These are phyloP conservation scores for Pyronema omphalodes DNA, from an alignment of 495 filamentous ascomycete species.

Conservation along the genomic window DNA sequence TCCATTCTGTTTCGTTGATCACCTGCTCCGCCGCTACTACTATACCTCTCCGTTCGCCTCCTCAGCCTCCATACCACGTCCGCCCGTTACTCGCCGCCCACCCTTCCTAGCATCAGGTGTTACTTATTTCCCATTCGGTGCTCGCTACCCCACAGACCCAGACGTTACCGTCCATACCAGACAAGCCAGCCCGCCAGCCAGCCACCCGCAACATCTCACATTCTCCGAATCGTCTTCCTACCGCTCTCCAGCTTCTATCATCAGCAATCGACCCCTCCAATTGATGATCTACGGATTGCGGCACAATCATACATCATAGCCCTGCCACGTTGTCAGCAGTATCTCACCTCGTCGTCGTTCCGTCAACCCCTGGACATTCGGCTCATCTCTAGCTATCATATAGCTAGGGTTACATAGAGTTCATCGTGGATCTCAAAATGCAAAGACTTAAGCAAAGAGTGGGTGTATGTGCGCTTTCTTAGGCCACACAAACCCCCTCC, in stretches of 20 bases:
- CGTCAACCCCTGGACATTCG: constrained; percentile 4
- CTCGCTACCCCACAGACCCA: neutral
- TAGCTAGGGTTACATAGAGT: constrained; percentile 2
- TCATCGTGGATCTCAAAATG: constrained; percentile 42
- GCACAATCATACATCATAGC: neutral
- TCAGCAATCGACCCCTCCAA: neutral
- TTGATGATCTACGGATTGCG: neutral
- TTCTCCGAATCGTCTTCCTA: neutral
- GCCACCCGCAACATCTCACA: neutral
- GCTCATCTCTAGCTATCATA: neutral
- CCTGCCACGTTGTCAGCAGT: neutral
- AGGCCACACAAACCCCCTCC: constrained; percentile 14
- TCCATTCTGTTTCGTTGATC: no score
- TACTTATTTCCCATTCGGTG: neutral
- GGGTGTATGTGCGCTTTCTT: constrained; percentile 34
- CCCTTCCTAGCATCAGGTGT: neutral
- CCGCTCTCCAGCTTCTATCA: neutral
- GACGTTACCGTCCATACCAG: no score
- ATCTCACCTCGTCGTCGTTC: neutral
- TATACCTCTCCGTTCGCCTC: no score
- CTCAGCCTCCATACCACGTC: no score
- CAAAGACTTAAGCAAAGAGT: constrained; percentile 96
- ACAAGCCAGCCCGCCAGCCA: neutral
- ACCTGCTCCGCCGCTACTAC: no score
- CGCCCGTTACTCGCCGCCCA: no score